phyloP scores from a whole-genome alignment of 352 stramenopile species.

The Phytophthora multivora region DNA sequence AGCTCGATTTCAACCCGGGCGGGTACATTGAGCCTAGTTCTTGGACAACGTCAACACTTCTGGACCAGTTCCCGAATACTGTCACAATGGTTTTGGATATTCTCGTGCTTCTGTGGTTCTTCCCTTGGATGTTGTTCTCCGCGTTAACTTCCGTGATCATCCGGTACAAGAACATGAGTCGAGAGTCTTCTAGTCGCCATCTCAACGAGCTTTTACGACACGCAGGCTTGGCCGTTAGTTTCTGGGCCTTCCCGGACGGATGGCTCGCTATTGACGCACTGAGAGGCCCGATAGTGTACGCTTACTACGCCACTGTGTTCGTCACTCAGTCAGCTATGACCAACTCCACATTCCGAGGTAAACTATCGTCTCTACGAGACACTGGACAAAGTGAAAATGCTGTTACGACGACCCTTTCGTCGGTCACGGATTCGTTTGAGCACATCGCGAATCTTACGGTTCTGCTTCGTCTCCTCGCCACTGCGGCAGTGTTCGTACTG shows the following conservation, averaged over 20 bases:
- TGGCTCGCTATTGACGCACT: constrained; percentile 43
- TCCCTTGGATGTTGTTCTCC: constrained; percentile 25
- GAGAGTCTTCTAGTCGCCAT: constrained; percentile 18
- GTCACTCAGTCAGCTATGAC: constrained; percentile 22
- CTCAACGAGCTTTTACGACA: constrained; percentile 22
- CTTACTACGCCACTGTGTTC: constrained; percentile 38
- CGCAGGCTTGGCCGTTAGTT: constrained; percentile 18
- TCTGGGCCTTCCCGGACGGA: constrained; percentile 41
- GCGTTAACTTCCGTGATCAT: constrained; percentile 27
- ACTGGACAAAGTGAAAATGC: constrained; percentile 5
- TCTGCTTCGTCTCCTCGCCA: constrained; percentile 37
- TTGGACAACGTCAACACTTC: constrained; percentile 26
- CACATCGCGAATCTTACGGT: constrained; percentile 37
- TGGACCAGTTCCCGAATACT: constrained; percentile 38
- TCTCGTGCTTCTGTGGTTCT: constrained; percentile 30
- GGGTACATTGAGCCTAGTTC: constrained; percentile 19
- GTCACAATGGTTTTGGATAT: constrained; percentile 33
- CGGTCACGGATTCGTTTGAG: constrained; percentile 32
- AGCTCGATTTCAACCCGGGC: constrained; percentile 2
- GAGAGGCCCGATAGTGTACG: constrained; percentile 39
- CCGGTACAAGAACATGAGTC: constrained; percentile 9
- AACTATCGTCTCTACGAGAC: constrained; percentile 26
- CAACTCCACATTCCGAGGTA: constrained; percentile 21
- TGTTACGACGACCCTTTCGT: constrained; percentile 6
- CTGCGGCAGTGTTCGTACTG: constrained; percentile 39